Conservation (phyloP, 768 basidiomycete species). For the Hysterangium stoloniferum region DNA sequence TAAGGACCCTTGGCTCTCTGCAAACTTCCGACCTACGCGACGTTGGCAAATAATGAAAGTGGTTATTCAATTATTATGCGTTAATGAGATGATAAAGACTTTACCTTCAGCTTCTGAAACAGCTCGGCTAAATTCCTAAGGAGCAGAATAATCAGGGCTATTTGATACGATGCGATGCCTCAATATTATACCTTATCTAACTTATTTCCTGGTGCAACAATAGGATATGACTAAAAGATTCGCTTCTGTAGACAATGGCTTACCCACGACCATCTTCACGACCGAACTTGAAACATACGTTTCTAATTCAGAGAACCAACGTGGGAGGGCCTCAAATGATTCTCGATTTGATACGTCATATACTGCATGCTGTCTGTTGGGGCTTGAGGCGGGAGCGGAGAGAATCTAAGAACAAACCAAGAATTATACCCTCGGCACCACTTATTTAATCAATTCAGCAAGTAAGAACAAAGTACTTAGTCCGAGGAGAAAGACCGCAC, state of each 20-base stretch:
- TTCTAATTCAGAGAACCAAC: conserved; percentile 90
- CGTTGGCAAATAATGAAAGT: too few relatives aligned
- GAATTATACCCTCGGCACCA: conserved; percentile 75
- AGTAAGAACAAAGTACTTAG: conserved; percentile 8
- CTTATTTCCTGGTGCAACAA: conserved; percentile 43
- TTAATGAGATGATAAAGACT: background rate
- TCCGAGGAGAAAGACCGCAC: conserved; percentile 37
- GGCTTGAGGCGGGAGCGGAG: background rate
- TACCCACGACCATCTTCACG: conserved; percentile 91
- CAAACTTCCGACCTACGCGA: conserved; percentile 47
- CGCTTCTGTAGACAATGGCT: conserved; percentile 18
- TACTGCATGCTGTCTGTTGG: conserved; percentile 38
- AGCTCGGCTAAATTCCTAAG: conserved; percentile 88
- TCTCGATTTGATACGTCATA: conserved; percentile 93
- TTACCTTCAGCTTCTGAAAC: conserved; percentile 72
- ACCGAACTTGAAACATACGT: conserved; percentile 83
- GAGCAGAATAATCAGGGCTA: background rate
- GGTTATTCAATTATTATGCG: background rate
- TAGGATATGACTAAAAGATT: background rate
- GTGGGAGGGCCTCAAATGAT: conserved; percentile 89
- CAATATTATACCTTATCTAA: conserved; percentile 64
- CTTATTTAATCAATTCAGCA: background rate
- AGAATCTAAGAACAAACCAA: conserved; percentile 38
- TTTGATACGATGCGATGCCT: background rate
- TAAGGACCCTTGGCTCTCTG: conserved; percentile 68